Base-by-base conservation (phyloP, 345 rosid species). In the Sisymbrium irio region DNA sequence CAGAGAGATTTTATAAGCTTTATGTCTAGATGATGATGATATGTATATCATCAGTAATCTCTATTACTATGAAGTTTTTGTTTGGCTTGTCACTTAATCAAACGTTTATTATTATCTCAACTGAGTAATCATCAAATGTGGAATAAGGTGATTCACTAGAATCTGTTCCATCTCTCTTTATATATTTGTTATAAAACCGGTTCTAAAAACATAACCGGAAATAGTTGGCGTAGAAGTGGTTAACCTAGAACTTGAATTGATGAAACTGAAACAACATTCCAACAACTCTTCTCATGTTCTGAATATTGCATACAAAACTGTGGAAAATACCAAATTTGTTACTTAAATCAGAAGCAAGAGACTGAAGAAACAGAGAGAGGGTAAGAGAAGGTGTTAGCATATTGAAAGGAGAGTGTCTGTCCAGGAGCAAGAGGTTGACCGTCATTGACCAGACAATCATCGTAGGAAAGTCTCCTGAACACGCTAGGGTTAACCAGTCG, bases 371-470 rank as follows among this genome's bases (percentile, higher is more conserved):
- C 89, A 6, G 89, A 82, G 39, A 89, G 74, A 25, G 86, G 85
- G 70, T 91, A 89, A 69, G 75, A 80, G 72, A 83, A 91, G 50
- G 76, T 83, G 7, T 84, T 89, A 49, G 97, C 78, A 59, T 89
- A 89, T 51, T 83, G 67, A 76, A 89, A 91, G n/a, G 87, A 83
- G 78, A 91, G 80, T 40, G 77, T 71, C 47, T 87, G 69, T 30
- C 95, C 97, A 6, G 89, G 86, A 7, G 72, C 82, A 44, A 89
- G 85, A 61, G 92, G 65, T 56, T 84, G 77, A 14, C 91, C 94
- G 1, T 85, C 80, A 20, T 89, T 89, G 64, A 85, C 91, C 4
- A 89, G 79, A 76, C 94, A 89, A 62, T 89, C 97, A 2, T 87
- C 82, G n/a, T 84, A 87, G 68, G 11, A 0, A 6, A 88, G 40